These are phyloP conservation scores for Cadophora gregata DNA, from an alignment of 2,329 filamentous ascomycete genomes.

Conservation along the genomic window DNA sequence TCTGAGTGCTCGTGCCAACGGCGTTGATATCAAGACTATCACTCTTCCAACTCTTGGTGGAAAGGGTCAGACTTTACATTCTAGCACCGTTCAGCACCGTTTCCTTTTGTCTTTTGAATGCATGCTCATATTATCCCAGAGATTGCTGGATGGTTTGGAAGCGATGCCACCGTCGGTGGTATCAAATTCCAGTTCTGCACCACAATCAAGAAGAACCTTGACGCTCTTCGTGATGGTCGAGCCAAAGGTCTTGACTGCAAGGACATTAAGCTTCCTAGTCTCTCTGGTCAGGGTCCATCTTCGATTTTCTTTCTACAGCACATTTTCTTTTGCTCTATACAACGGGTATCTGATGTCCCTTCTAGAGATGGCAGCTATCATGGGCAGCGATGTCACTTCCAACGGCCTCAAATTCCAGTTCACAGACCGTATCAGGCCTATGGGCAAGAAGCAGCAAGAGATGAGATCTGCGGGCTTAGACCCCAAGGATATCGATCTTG, in stretches of 20 bases:
- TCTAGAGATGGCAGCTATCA: constrained; percentile 34
- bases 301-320: constrained; percentile 17
- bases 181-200: constrained; percentile 37
- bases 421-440: constrained; percentile 51
- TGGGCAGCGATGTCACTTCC: constrained; percentile 37
- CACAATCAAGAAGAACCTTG: constrained; percentile 46
- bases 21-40: constrained; percentile 40
- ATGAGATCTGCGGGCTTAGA: constrained; percentile 53
- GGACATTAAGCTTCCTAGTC: constrained; percentile 22
- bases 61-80: constrained; percentile 11
- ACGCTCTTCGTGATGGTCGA: constrained; percentile 44
- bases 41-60: constrained; percentile 18
- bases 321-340: constrained; percentile 9
- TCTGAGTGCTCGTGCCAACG: constrained; percentile 36
- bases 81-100: neutral
- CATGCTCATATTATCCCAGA: constrained; percentile 26
- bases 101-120: neutral
- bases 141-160: constrained; percentile 30
- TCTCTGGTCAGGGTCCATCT: constrained; percentile 11
- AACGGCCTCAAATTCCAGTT: constrained; percentile 36
- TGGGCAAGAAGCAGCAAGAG: constrained; percentile 55
- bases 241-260: constrained; percentile 42
- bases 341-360: constrained; percentile 15
- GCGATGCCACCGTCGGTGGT: constrained; percentile 58
- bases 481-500: constrained; percentile 44